Base-by-base conservation (phyloP, 768 basidiomycete genomes). In the Leccinum boreale region DNA sequence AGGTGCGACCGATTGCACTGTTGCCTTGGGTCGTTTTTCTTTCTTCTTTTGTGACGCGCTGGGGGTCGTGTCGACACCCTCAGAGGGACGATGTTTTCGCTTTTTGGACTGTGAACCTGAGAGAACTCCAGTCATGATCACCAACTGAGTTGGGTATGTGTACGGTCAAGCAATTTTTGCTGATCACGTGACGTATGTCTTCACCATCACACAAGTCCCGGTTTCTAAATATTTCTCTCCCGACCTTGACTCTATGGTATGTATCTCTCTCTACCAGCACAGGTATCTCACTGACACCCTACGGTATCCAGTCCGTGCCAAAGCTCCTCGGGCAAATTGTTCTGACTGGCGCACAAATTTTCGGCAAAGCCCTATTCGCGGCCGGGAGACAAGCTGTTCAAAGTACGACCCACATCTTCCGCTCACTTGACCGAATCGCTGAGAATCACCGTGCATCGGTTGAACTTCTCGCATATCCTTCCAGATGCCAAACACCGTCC, bases 331-430 rank as follows among this genome's bases (percentile, higher is more conserved):
- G 91, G 10, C 91, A 94, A 69, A 93, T 96, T 57, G 73, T 91
- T 44, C 66, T 93, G 19, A 82, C 87, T 23, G 89, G 91, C 21
- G 78, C 81, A 26, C 87, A 85, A 73, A 94, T 94, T 63, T 75
- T 98, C 52, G 94, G 97, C 55, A 95, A 89, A 75, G 97, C 97
- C 45, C 84, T 98, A 54, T 77, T 81, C 33, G 94, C 94, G 68
- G 97, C 95, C 2, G 92, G 92, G 36, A 80, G 82, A 65, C 97
- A 99, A 72, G 96, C 95, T 11, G 85, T 90, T 45, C 88, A 92
- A 80, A 99, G 97, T 98, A 71, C 67, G 88, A 74, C 29, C 14
- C 56, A 55, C 24, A 15, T 58, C 42, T 31, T 36, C 23, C n/a
- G 39, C 35, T 23, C 51, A 23, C 45, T 55, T 23, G 24, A 33